Conservation (phyloP, 805 yeast genomes). For the Torulaspora indica region DNA sequence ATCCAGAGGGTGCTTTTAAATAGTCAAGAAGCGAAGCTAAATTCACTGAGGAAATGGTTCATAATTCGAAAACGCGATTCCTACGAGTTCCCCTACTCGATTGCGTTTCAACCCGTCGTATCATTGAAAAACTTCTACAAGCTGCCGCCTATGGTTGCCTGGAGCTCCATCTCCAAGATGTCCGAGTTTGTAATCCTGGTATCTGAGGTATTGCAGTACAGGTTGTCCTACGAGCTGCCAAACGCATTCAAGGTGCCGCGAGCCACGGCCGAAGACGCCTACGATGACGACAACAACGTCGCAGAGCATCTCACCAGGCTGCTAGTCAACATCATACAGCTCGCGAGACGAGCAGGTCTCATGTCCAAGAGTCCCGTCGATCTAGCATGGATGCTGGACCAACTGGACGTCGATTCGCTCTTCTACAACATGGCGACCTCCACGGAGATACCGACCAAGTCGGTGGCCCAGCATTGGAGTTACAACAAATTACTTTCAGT, state of each 20-base stretch:
- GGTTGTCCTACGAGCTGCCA: constrained; percentile 17
- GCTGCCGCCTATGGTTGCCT: constrained; percentile 21
- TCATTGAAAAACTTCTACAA: constrained; percentile 22
- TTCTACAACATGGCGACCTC: constrained; percentile 21
- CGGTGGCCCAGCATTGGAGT: constrained; percentile 16
- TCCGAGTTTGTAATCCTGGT: constrained; percentile 19
- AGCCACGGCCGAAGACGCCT: constrained; percentile 1
- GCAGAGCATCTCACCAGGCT: constrained; percentile 19
- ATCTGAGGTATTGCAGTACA: constrained; percentile 14
- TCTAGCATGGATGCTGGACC: constrained; percentile 20
- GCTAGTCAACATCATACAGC: constrained; percentile 16
- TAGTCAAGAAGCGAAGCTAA: constrained; percentile 13
- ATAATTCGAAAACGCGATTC: constrained; percentile 21
- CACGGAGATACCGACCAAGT: constrained; percentile 14
- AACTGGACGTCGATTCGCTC: constrained; percentile 29
- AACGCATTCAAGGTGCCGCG: background rate
- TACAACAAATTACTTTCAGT: constrained; percentile 11
- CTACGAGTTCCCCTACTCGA: constrained; percentile 24
- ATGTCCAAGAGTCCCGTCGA: constrained; percentile 20
- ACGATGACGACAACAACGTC: constrained; percentile 8
- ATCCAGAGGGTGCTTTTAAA: constrained; percentile 14
- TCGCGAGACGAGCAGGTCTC: constrained; percentile 17
- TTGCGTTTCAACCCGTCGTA: constrained; percentile 27
- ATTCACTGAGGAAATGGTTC: constrained; percentile 21
- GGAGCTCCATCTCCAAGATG: constrained; percentile 23